Evolutionary conservation across 352 stramenopile genomes (phyloP).

Genomic region (Globisporangium barbulae): DNA sequence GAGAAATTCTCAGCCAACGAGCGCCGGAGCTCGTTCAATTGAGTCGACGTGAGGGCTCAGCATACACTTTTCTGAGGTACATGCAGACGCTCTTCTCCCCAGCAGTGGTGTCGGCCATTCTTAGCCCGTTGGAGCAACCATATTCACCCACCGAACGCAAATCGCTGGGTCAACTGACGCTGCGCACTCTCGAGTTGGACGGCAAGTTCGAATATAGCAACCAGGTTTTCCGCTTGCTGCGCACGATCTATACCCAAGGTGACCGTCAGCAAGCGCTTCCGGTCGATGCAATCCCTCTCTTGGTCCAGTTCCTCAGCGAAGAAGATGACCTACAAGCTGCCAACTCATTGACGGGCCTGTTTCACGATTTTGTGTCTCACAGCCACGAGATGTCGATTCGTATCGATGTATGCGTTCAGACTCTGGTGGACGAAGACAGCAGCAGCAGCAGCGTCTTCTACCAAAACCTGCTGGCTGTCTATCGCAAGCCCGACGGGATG

Average conservation of each 20-base stretch:
- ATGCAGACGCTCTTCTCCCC: not conserved
- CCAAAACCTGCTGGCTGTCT: slow-evolving; percentile 7
- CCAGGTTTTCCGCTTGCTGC: not conserved
- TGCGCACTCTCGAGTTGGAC: not conserved
- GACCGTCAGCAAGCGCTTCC: not conserved
- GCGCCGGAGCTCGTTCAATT: not conserved
- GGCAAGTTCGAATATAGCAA: not conserved
- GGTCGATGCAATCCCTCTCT: not conserved
- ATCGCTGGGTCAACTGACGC: not conserved
- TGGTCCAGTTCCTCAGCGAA: slow-evolving; percentile 1
- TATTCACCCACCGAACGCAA: not conserved
- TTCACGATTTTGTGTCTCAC: not conserved
- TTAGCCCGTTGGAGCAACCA: not conserved
- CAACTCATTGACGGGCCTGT: not conserved
- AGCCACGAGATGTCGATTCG: not conserved
- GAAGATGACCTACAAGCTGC: not conserved
- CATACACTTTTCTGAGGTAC: not conserved
- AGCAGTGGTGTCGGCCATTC: not conserved
- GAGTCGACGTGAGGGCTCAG: not conserved
- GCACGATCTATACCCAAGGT: not conserved
- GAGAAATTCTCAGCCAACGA: not conserved
- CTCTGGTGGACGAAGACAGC: not conserved
- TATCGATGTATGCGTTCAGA: not conserved
- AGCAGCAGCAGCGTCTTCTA: not conserved
- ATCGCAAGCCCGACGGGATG: not conserved